Base-by-base conservation (phyloP, 768 basidiomycete genomes). In the Tricholoma flavovirens region DNA sequence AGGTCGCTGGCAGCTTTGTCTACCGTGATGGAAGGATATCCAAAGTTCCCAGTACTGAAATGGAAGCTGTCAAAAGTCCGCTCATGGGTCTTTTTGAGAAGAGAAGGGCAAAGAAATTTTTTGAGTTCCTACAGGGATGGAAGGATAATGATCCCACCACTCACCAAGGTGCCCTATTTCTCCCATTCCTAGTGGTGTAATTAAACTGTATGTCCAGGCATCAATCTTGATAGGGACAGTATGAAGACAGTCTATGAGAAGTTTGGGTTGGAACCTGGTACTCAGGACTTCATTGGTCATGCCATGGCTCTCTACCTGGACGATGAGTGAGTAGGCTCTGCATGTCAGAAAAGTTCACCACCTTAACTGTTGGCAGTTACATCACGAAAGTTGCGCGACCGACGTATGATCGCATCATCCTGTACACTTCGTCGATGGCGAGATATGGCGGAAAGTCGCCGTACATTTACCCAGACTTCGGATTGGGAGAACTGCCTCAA, bases 31-130 rank as follows among this genome's bases (percentile, higher is more conserved):
- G 94, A 51, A 90, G 73, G 75, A 97, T 99, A 73, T 93, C 91
- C 59, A 99, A 99, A 73, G 97, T 99, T 9, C 97, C 97, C 30
- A 88, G 89, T 66, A 98, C 93, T 5, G 95, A 98, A 77, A 86
- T 95, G 78, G 97, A 99, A 76, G 97, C 97, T 8, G 88, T 98
- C 56, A 87, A 75, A 73, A 93, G 90, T 65, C 90, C 94, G 32
- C 78, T 99, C 65, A 98, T 99, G 95, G 97, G 97, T n/a, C 75
- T 98, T 36, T 98, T 98, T 64, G 97, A 99, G 82, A 99, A 99
- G 77, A 79, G 94, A 59, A 80, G 97, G 36, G 96, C 96, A 15
- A 97, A 95, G 83, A 97, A 95, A 70, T 99, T 99, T 79, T 98
- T 99, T 67, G 87, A 91, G 72, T 99, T 95, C 74, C 71, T 99